Percentiles rank a stretch among this genome's conserved stretches.
Conservation (phyloP, 495 filamentous ascomycete genomes). For the Friedmanniomyces simplex region DNA sequence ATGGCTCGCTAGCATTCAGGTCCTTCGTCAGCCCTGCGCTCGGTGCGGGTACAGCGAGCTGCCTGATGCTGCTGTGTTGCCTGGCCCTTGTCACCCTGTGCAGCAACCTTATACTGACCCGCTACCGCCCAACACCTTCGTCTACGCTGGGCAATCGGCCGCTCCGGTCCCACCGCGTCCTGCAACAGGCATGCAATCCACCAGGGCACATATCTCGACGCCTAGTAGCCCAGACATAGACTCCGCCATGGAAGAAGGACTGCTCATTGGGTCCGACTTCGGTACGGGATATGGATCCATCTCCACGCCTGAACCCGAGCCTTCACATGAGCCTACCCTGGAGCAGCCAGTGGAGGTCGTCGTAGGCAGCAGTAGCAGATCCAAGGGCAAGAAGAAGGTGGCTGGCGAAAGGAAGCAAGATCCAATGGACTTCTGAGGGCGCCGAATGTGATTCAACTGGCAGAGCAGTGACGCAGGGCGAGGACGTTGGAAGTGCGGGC, state of each 20-base stretch:
- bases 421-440: too few relatives aligned
- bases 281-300: constrained; percentile 1
- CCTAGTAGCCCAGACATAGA: neutral
- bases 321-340: neutral
- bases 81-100: too few relatives aligned
- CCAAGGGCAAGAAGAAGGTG: constrained; percentile 1
- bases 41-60: neutral
- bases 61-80: neutral
- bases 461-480: too few relatives aligned
- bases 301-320: neutral
- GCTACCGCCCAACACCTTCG: neutral
- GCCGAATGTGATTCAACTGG: too few relatives aligned
- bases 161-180: neutral
- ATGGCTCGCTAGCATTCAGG: neutral
- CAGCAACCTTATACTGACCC: neutral
- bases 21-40: neutral
- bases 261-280: neutral
- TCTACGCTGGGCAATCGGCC: neutral
- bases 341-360: neutral
- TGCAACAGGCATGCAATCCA: neutral
- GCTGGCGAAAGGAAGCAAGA: too few relatives aligned
- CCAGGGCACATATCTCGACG: neutral
- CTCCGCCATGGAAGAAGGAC: neutral
- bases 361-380: neutral
- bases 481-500: too few relatives aligned